phyloP scores from a whole-genome alignment of 306 rosid genomes.

The Begonia loranthoides region DNA sequence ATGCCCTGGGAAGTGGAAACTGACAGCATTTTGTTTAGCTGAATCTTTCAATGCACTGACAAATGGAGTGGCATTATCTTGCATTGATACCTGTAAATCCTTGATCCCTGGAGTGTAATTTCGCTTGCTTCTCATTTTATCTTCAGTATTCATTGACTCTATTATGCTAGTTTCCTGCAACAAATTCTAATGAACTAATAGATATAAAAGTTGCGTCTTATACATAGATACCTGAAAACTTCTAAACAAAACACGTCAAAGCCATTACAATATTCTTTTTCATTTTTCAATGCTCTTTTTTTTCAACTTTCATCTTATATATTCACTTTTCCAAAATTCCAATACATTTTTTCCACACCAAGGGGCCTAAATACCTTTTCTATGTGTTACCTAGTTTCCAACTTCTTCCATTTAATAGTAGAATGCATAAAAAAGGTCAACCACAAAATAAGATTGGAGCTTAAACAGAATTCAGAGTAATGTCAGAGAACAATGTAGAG shows the following conservation, averaged over 20 bases:
- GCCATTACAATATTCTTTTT: too few relatives aligned
- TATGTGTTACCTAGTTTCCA: too few relatives aligned
- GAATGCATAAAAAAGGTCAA: too few relatives aligned
- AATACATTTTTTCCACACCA: too few relatives aligned
- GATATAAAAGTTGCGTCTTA: neutral
- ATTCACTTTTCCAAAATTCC: too few relatives aligned
- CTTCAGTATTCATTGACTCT: neutral
- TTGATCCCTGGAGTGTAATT: neutral
- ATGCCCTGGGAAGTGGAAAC: slow-evolving; percentile 92
- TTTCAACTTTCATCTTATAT: too few relatives aligned
- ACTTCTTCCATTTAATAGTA: too few relatives aligned
- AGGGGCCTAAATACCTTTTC: too few relatives aligned
- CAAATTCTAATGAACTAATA: neutral
- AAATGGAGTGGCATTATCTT: slow-evolving; percentile 35
- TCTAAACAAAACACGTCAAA: neutral
- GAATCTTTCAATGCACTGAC: slow-evolving; percentile 58
- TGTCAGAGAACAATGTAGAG: too few relatives aligned
- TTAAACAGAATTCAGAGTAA: too few relatives aligned
- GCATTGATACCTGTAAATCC: slow-evolving; percentile 11
- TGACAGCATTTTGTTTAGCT: slow-evolving; percentile 41
- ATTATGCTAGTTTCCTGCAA: slow-evolving; percentile 7
- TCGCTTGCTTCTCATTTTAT: neutral
- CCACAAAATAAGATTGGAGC: too few relatives aligned
- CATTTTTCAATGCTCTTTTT: too few relatives aligned
- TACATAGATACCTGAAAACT: neutral